Conservation (phyloP, 2,329 filamentous ascomycete genomes). For the Neofusicoccum kwambonambiense region DNA sequence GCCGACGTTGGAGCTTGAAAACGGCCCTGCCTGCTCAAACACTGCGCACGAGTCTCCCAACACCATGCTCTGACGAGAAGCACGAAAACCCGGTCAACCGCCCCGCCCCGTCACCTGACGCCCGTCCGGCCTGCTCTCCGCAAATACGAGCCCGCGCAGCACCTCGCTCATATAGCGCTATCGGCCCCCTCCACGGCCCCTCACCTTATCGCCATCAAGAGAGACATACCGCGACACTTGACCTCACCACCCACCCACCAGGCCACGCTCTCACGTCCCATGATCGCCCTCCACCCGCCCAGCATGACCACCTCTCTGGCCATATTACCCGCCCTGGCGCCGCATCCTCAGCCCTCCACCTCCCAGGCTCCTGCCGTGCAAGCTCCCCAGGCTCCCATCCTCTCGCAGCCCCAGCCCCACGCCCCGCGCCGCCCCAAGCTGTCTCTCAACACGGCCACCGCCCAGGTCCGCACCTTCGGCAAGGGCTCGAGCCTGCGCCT, state of each 20-base stretch:
- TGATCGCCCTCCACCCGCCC: constrained; percentile 29
- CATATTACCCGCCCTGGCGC: constrained; percentile 37
- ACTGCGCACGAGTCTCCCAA: background rate
- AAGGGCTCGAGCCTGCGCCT: constrained; percentile 54
- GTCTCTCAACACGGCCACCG: constrained; percentile 57
- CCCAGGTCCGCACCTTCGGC: constrained; percentile 50
- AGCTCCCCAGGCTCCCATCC: background rate
- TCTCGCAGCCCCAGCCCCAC: constrained; percentile 21
- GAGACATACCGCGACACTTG: background rate
- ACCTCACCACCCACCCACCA: background rate
- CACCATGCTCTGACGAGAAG: no score
- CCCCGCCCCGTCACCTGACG: constrained; percentile 14
- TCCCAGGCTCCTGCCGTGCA: background rate
- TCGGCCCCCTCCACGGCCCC: background rate
- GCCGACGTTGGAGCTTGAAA: background rate
- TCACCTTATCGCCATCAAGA: background rate
- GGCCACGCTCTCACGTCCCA: constrained; percentile 23
- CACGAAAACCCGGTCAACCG: background rate
- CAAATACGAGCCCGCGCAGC: background rate
- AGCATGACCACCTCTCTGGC: constrained; percentile 47
- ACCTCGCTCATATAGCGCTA: constrained; percentile 2
- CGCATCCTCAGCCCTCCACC: background rate
- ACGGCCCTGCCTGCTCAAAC: background rate
- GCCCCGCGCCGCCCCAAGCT: constrained; percentile 55
- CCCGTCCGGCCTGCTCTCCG: background rate